Conservation (phyloP, 2,329 filamentous ascomycete genomes). For the Hymenoscyphus repandus region DNA sequence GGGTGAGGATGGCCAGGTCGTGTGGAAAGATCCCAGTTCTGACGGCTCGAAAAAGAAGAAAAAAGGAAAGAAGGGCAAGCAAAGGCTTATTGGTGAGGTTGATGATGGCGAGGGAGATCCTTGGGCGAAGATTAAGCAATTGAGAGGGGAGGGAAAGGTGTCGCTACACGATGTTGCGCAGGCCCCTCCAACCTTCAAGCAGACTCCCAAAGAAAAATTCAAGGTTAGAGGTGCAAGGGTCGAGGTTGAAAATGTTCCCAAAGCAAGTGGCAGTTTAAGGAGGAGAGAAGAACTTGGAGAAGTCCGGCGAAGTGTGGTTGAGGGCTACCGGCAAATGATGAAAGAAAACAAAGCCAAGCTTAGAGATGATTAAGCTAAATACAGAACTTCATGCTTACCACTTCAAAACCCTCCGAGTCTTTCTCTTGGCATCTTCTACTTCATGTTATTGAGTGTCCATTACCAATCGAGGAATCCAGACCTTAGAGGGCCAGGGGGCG, state of each 20-base stretch:
- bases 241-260: conserved; percentile 64
- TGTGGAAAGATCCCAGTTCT: conserved; percentile 57
- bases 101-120: conserved; percentile 33
- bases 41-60: conserved; percentile 19
- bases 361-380: not conserved
- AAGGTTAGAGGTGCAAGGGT: conserved; percentile 56
- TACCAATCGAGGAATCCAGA: too few relatives aligned
- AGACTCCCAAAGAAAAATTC: conserved; percentile 30
- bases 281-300: conserved; percentile 68
- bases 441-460: too few relatives aligned
- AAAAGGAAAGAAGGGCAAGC: conserved; percentile 26
- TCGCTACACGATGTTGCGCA: conserved; percentile 35
- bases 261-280: conserved; percentile 63
- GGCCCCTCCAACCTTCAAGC: conserved; percentile 30
- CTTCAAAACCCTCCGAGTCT: too few relatives aligned
- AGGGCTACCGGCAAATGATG: conserved; percentile 69
- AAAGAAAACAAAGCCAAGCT: conserved; percentile 35
- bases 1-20: conserved; percentile 34
- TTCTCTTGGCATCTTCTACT: too few relatives aligned
- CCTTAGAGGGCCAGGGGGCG: too few relatives aligned
- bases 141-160: conserved; percentile 22
- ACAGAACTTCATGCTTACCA: not conserved
- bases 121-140: conserved; percentile 28
- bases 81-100: conserved; percentile 39
- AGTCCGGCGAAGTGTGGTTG: conserved; percentile 65